A percentile compares a stretch with the other conserved stretches of the same genome.
Evolutionary conservation across 179 eudicot species (phyloP).

Genomic region (Actinidia chinensis): DNA sequence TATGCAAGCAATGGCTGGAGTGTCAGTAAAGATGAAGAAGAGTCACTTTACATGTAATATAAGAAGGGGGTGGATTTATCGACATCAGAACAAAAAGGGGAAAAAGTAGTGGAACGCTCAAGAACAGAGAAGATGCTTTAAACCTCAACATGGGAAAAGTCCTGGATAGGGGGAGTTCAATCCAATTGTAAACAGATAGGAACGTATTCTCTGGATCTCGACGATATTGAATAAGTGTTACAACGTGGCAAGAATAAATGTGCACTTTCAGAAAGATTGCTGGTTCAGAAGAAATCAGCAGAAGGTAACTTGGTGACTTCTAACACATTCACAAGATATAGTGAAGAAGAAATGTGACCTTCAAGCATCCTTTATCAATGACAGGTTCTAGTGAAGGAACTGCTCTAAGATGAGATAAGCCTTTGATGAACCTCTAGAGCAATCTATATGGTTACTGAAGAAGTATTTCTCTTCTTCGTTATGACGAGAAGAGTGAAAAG

Average conservation of each 20-base stretch:
- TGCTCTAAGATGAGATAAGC: no score
- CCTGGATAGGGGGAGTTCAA: background rate
- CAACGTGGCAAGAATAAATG: background rate
- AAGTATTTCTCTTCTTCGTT: no score
- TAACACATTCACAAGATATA: background rate
- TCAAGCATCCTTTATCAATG: background rate
- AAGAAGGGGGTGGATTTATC: background rate
- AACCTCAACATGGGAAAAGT: background rate
- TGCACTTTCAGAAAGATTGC: background rate
- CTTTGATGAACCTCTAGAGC: no score
- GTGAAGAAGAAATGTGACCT: background rate
- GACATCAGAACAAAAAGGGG: background rate
- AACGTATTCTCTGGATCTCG: background rate
- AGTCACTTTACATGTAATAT: no score
- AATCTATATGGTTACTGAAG: no score
- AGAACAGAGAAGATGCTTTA: background rate
- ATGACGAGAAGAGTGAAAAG: background rate
- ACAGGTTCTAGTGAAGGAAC: background rate
- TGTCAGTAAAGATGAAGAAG: no score
- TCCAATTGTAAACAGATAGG: background rate
- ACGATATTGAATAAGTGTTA: background rate
- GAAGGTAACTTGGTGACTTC: background rate
- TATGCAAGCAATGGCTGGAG: no score
- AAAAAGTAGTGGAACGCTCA: background rate
- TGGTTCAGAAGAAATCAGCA: background rate